A percentile compares a stretch with the other conserved stretches of the same genome.
Evolutionary conservation across 768 basidiomycete species (phyloP).

Genomic region (Lentinus brumalis): DNA sequence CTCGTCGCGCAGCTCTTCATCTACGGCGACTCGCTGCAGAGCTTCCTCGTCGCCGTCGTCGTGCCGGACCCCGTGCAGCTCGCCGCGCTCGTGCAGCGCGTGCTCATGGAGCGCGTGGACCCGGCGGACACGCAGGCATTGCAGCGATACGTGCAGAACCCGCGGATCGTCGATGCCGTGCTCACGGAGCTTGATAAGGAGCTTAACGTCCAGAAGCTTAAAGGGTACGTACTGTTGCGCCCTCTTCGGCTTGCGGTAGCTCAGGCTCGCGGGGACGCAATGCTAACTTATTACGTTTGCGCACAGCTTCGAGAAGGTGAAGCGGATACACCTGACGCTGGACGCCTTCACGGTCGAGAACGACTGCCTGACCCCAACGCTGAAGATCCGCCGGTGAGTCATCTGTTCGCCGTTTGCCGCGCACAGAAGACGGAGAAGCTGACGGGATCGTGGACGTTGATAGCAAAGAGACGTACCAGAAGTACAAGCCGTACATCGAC

Average conservation of each 20-base stretch:
- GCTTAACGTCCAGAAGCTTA: slow-evolving; percentile 64
- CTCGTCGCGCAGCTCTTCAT: slow-evolving; percentile 81
- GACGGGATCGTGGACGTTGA: not conserved
- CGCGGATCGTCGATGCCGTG: slow-evolving; percentile 57
- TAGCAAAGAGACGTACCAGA: slow-evolving; percentile 72
- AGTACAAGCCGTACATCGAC: slow-evolving; percentile 73
- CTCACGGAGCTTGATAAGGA: slow-evolving; percentile 56
- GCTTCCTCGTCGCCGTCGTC: slow-evolving; percentile 81
- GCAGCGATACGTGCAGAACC: slow-evolving; percentile 55
- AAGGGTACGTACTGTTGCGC: slow-evolving; percentile 58
- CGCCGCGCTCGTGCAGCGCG: slow-evolving; percentile 54
- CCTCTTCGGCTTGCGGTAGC: not conserved
- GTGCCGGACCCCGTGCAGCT: slow-evolving; percentile 84
- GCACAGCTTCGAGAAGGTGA: slow-evolving; percentile 82
- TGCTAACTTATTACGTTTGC: not conserved
- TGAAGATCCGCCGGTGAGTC: slow-evolving; percentile 74
- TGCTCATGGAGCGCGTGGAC: slow-evolving; percentile 53
- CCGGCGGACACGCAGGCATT: slow-evolving; percentile 56
- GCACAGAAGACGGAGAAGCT: not conserved
- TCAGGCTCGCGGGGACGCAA: not conserved
- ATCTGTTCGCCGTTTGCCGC: not conserved
- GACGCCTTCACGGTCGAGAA: slow-evolving; percentile 80
- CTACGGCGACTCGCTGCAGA: slow-evolving; percentile 86
- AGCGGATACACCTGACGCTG: slow-evolving; percentile 74
- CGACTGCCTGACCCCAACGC: slow-evolving; percentile 84